Base-by-base conservation (phyloP, 2,329 filamentous ascomycete genomes). In the Clonostachys rhizophaga region DNA sequence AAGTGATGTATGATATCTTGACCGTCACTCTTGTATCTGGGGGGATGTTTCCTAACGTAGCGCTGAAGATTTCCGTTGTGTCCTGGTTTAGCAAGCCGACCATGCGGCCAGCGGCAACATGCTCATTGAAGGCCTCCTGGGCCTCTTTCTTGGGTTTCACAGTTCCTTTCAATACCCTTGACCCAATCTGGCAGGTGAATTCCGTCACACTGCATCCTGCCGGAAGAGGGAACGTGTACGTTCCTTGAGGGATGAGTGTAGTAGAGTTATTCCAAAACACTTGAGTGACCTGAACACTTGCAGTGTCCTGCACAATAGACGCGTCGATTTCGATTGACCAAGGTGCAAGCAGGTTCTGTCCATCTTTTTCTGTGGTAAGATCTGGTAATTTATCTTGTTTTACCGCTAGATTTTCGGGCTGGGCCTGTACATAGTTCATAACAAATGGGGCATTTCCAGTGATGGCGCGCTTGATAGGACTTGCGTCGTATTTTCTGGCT, bases 21-120 rank as follows among this genome's bases (percentile, higher is more conserved):
- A 46, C 44, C 41, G 44, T 35, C 39, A 52, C 44, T 37, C 45
- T 50, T 10, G 46, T 47, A 35, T 47, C 41, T 44, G 49, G 36
- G 4, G 44, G 45, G 30, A 51, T 51, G 47, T 51, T 51, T 34
- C 42, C 49, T 14, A 51, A 37, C 14, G 41, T 42, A 34, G 49
- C 50, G 34, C 45, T 52, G 47, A 52, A 52, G 17, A 52, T 48
- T 18, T 52, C 50, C 4, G 47, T 20, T 16, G 50, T 50, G 36
- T 51, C 16, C 37, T 51, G 47, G 10, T 51, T 44, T 12, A 49
- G 18, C n/a, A 51, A 33, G 2, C 44, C 49, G 18, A 39, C 44
- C 6, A 40, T 34, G 14, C 40, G 41, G 34, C 47, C 47, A 3
- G 12, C 30, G 12, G 39, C 40, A 12, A 42, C 34, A 6, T 18